Evolutionary conservation across 1,284 basidiomycete genomes (phyloP).

Genomic region (Phaffia rhodozyma): DNA sequence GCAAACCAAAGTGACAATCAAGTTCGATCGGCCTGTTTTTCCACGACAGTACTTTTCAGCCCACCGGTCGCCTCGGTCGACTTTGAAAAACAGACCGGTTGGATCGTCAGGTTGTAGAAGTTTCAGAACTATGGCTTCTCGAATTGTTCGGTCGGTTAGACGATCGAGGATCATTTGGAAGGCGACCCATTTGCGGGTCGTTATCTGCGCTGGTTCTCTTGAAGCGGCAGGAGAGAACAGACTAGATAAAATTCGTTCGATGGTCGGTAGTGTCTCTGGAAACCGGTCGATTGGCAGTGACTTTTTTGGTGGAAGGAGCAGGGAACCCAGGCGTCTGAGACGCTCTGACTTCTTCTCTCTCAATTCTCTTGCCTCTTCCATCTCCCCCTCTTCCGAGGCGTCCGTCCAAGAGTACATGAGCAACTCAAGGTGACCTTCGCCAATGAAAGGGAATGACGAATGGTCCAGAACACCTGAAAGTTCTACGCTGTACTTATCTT

Average conservation of each 20-base stretch:
- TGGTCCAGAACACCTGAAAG: neutral
- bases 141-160: neutral
- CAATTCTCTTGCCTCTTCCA: no score
- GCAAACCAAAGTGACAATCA: no score
- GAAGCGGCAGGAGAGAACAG: neutral
- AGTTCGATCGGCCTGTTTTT: no score
- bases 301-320: slow-evolving; percentile 1
- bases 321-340: neutral
- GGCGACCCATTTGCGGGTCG: neutral
- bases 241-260: slow-evolving; percentile 9
- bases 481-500: no score
- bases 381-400: neutral
- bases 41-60: no score
- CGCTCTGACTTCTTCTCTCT: no score
- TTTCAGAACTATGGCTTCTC: no score
- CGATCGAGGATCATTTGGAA: neutral
- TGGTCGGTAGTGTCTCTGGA: neutral
- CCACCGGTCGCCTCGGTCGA: no score
- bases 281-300: neutral
- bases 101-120: no score
- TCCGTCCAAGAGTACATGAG: neutral
- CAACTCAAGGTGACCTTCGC: slow-evolving; percentile 13
- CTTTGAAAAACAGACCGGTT: no score
- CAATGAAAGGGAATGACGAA: neutral
- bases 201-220: neutral